Percentiles rank a stretch among this genome's conserved stretches.
phyloP scores from a whole-genome alignment of 2,329 filamentous ascomycete species.

The Dactylellina drechsleri region DNA sequence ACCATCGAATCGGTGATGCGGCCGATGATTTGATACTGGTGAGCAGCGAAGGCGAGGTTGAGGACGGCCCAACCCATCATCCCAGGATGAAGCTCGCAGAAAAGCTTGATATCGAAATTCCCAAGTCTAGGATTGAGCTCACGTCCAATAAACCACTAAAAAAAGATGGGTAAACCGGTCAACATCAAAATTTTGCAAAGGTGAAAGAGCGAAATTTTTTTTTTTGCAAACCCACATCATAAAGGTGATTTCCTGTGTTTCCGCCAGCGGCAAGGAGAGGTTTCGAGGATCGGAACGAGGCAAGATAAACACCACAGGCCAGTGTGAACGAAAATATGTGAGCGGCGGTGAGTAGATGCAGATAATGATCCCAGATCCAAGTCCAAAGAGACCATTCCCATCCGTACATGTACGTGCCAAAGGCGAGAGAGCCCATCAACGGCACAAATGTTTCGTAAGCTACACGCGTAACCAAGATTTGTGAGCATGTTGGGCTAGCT shows the following conservation, averaged over 20 bases:
- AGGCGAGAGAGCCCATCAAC: conserved; percentile 75
- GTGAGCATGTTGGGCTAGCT: neutral
- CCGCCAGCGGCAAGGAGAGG: conserved; percentile 81
- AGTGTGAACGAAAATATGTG: conserved; percentile 78
- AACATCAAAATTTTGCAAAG: neutral
- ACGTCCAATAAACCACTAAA: conserved; percentile 85
- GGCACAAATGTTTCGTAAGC: conserved; percentile 65
- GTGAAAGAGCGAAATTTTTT: neutral
- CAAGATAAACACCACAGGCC: conserved; percentile 81
- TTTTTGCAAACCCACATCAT: conserved; percentile 68
- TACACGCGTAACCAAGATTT: conserved; percentile 4
- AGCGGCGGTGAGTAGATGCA: conserved; percentile 85
- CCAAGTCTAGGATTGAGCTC: conserved; percentile 93
- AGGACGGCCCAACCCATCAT: conserved; percentile 88
- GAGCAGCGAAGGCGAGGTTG: conserved; percentile 83
- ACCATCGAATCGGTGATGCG: conserved; percentile 86
- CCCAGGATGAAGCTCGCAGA: conserved; percentile 89
- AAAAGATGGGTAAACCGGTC: neutral
- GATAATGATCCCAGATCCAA: conserved; percentile 89
- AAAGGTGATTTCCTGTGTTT: conserved; percentile 82
- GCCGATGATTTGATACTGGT: conserved; percentile 86
- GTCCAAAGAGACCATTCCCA: conserved; percentile 88
- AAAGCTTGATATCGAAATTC: conserved; percentile 89
- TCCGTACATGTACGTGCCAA: conserved; percentile 76
- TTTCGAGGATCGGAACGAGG: conserved; percentile 79